Base-by-base conservation (phyloP, 2,329 filamentous ascomycete genomes). In the Xylaria polymorpha region DNA sequence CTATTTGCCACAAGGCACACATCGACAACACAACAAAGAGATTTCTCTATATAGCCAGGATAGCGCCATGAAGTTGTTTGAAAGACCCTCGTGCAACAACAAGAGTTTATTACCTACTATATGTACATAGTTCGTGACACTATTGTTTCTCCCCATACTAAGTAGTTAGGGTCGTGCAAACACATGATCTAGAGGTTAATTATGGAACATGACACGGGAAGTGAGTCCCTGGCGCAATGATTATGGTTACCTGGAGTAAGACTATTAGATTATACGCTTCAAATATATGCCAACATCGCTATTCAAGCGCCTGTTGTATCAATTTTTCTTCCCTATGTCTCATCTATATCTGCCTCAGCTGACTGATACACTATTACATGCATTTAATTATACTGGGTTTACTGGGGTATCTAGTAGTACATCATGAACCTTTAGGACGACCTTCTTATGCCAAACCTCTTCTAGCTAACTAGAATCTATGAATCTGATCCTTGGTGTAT, bases 401-500 rank as follows among this genome's bases (percentile, higher is more conserved):
- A 12, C 50, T 10, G 32, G 58, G 58, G 67, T 62, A 69, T 69
- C 53, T 69, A 61, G n/a, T 37, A 46, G 12, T 22, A 65, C 37
- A 37, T 61, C 14, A 15, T 1, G 9, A 44, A 35, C 12, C 22
- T 18, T n/a, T 15, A 59, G 15, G 22, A 56, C 12, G 32, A 32
- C 14, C 4, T 3, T 9, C 15, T 37, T 0, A 25, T n/a, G 18
- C 4, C 2, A 25, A 51, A 3, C 14, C 3, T 29, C 3, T 29
- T 29, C 1, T 18, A 9, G 1, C 14, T 6, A 8, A 62, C 61
- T 75, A 90, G 71, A 91, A 91, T 69, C 82, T 86, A 74, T 89
- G 81, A 22, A 91, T 84, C 75, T 90, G 85, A 14, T 85, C 82
- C 75, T 86, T 87, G 14, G 73, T 77, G 74, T 88, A 90, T 0